Base-by-base conservation (phyloP, 2,329 filamentous ascomycete genomes). In the Cladophialophora carrionii region DNA sequence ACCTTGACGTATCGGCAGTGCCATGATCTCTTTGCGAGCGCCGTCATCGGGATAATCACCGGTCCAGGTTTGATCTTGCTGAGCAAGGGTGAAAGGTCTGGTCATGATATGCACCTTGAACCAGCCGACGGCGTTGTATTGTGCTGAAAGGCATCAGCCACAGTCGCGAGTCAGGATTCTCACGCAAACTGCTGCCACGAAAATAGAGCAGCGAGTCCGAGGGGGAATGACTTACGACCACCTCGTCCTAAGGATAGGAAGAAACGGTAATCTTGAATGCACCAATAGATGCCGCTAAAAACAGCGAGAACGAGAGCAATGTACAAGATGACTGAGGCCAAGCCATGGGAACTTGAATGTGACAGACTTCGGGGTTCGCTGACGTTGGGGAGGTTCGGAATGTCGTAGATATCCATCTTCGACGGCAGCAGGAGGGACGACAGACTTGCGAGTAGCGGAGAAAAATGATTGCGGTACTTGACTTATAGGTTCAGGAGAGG, bases 1-100 rank as follows among this genome's bases (percentile, higher is more conserved):
- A 0, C 88, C 89, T 2, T 77, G 73, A 0, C 91, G 87, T 63
- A 82, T 82, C 0, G 89, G 87, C 0, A 95, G 81, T 34, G 78
- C 76, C 37, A 75, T 71, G 29, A 95, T 83, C 8, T 68, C 64
- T 41, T 64, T 65, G 57, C 62, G 63, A 61, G 61, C 67, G n/a
- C 62, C 63, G 37, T 43, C 22, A 1, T 61, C 52, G 3, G 67
- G 67, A 49, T 69, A 70, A 59, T 68, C 68, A 12, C 57, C 64
- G 41, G 64, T 68, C 63, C 60, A 66, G 3, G 41, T 46, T 6
- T 60, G 62, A 14, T 66, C 62, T 34, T 54, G 59, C 32, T 37
- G 51, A 24, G 61, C 41, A 41, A 70, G 68, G 3, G 66, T 67
- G 60, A 68, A 68, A 20, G 66, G 68, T 32, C 66, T 64, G 52